Conservation (phyloP, 805 yeast species). For the Saturnispora quitensis region DNA sequence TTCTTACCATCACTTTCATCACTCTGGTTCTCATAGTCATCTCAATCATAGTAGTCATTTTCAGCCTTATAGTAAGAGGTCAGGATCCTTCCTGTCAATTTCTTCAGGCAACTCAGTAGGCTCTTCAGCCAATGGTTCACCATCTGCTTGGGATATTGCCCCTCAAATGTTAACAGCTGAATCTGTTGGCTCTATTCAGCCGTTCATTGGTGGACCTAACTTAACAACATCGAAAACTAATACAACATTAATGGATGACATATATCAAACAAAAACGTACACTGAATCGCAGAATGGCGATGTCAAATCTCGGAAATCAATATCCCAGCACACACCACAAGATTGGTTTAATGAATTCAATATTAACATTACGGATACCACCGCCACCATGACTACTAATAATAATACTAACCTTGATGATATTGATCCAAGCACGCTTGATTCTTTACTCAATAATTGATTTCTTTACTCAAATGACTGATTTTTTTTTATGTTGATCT, state of each 20-base stretch:
- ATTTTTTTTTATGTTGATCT: not conserved
- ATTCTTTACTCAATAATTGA: not conserved
- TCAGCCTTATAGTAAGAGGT: conserved; percentile 18
- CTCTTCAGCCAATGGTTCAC: conserved; percentile 21
- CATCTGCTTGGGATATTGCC: conserved; percentile 15
- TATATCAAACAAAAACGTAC: conserved; percentile 26
- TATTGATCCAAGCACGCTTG: not conserved
- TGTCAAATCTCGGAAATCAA: not conserved
- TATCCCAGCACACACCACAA: not conserved
- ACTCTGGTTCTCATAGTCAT: conserved; percentile 19
- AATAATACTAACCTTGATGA: not conserved
- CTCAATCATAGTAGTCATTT: conserved; percentile 18
- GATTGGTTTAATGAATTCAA: not conserved
- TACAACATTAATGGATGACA: conserved; percentile 27
- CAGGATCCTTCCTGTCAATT: conserved; percentile 20
- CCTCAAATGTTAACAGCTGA: conserved; percentile 22
- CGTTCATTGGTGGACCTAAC: conserved; percentile 15
- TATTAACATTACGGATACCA: not conserved
- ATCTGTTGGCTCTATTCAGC: conserved; percentile 17
- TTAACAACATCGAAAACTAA: conserved; percentile 26
- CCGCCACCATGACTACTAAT: not conserved
- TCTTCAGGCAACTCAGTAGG: conserved; percentile 22
- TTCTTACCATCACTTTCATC: conserved; percentile 12
- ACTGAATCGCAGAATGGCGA: conserved; percentile 17
- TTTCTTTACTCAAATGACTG: not conserved